Evolutionary conservation across 768 basidiomycete genomes (phyloP), one percentile per base, ranked within the genome.

Genomic region (Tylopilus felleus): DNA sequence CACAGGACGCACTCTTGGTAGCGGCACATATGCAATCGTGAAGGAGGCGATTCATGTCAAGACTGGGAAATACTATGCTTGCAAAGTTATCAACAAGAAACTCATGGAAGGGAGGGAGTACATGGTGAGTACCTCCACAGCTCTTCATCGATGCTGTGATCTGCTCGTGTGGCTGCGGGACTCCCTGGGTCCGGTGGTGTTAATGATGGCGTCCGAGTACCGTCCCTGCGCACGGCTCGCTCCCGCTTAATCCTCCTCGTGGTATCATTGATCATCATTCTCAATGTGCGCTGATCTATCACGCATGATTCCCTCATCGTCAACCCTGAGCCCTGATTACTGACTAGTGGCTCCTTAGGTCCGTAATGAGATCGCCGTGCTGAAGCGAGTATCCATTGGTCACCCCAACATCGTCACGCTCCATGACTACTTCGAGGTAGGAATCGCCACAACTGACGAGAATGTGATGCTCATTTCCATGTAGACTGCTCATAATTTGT

Each of bases 81-180:
- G 95, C 82, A 99, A 99, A 73, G 97, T 98, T 65, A 94, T 98
- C 75, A 98, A 96, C 84, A 98, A 98, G 81, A 93, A 95, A 66
- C 83, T 97, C 54, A 97, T 97, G 94, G 90, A 96, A 69, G 96
- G 96, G 5, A 80, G 96, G 59, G 96, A 98, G 74, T 86, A 95
- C 69, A 98, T 99, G 96, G 96, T 94, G 21, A 61, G 84, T 67
- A 35, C 28, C 8, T 46, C 52, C 35, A 40, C 25, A 36, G 28
- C 42, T 21, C 56, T 23, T 50, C 38, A 51, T 56, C 47, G 49
- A 53, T 55, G 25, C 53, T 47, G 36, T 56, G 39, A 51, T 54
- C 46, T 33, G 45, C 43, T 31, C 25, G 33, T 19, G 53, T 25
- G 35, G 29, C 44, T 52, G 49, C 40, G 41, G 27, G 25, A 17